Conservation (phyloP, 805 yeast species). For the Maudiozyma saulgeensis region DNA sequence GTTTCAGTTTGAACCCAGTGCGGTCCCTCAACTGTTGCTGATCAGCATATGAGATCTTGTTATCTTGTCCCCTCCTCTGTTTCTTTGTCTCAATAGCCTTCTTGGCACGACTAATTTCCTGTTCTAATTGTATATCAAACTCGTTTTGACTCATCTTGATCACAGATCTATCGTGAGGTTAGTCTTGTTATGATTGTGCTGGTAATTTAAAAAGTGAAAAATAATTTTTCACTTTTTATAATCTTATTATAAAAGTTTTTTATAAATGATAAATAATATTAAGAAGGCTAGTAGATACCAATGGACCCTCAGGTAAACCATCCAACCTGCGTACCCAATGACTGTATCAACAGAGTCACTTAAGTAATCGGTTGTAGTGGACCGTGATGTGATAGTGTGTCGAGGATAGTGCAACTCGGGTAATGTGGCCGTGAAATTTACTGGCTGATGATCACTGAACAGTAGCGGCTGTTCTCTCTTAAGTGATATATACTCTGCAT, state of each 20-base stretch:
- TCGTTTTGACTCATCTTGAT: background rate
- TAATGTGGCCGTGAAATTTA: slow-evolving; percentile 33
- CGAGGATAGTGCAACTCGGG: background rate
- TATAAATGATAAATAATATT: background rate
- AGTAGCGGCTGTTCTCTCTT: slow-evolving; percentile 29
- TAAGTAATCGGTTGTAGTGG: too few species aligned
- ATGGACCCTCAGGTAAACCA: background rate
- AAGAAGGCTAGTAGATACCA: background rate
- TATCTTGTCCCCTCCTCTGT: background rate
- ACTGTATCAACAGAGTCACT: slow-evolving; percentile 8
- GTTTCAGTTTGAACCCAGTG: slow-evolving; percentile 22
- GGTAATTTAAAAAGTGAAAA: background rate
- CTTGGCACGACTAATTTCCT: slow-evolving; percentile 3
- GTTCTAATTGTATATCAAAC: background rate
- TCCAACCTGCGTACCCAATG: slow-evolving; percentile 25
- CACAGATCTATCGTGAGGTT: background rate
- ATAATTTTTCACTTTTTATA: too few species aligned
- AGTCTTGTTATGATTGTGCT: background rate
- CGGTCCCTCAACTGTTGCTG: slow-evolving; percentile 13
- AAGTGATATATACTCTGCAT: slow-evolving; percentile 39
- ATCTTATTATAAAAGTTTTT: background rate
- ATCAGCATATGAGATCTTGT: background rate
- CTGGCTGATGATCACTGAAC: slow-evolving; percentile 78
- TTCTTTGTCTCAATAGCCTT: slow-evolving; percentile 5
- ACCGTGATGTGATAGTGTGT: background rate